A percentile compares a stretch with the other conserved stretches of the same genome.
Conservation (phyloP, 495 filamentous ascomycete genomes). For the Aspergillus cristatus region DNA sequence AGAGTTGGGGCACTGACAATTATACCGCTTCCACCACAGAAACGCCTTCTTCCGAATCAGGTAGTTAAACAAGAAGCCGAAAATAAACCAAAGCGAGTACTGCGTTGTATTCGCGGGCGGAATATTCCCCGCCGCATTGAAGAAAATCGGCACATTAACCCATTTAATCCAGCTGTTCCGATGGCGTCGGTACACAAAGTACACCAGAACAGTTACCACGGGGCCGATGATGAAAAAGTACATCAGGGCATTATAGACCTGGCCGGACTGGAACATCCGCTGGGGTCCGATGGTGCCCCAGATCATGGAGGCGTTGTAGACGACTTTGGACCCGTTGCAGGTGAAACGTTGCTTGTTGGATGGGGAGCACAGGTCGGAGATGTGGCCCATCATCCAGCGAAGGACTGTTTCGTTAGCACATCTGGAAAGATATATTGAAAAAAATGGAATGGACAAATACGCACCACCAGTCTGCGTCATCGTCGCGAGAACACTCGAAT, state of each 20-base stretch:
- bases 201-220: slow-evolving; percentile 21
- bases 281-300: slow-evolving; percentile 36
- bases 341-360: slow-evolving; percentile 35
- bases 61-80: slow-evolving; percentile 54
- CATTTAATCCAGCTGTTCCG: slow-evolving; percentile 28
- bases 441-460: background rate
- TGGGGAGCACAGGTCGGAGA: slow-evolving; percentile 31
- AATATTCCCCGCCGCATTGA: slow-evolving; percentile 30
- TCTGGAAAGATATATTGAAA: slow-evolving; percentile 29
- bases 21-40: slow-evolving; percentile 61
- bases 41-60: slow-evolving; percentile 45
- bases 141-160: slow-evolving; percentile 36
- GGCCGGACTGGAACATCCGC: slow-evolving; percentile 30
- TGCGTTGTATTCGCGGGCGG: slow-evolving; percentile 30
- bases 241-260: slow-evolving; percentile 25
- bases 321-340: slow-evolving; percentile 42
- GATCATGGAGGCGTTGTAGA: slow-evolving; percentile 39
- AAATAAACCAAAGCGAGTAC: slow-evolving; percentile 43
- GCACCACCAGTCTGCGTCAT: slow-evolving; percentile 16
- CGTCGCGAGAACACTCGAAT: slow-evolving; percentile 40
- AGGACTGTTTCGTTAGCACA: slow-evolving; percentile 21
- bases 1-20: slow-evolving; percentile 34
- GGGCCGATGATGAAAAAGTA: slow-evolving; percentile 36
- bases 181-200: slow-evolving; percentile 25
- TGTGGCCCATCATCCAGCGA: slow-evolving; percentile 41